Conservation (phyloP, 345 rosid genomes). For the Abelmoschus esculentus region DNA sequence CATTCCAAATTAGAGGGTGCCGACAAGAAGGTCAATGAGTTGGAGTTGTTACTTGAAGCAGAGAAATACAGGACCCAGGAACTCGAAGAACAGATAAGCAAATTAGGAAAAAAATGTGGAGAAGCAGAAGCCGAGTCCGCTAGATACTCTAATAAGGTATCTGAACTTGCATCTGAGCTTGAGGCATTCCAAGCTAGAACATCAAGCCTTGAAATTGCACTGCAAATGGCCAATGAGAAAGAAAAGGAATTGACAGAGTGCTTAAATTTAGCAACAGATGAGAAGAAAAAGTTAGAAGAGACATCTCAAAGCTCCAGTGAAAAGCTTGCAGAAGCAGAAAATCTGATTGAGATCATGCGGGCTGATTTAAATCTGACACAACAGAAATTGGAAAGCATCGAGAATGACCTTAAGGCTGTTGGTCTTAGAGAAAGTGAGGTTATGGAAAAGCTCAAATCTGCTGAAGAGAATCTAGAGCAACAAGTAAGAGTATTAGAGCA, state of each 20-base stretch:
- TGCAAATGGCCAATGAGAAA: constrained; percentile 51
- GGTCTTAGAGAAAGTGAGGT: constrained; percentile 55
- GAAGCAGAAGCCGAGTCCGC: constrained; percentile 62
- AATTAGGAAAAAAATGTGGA: constrained; percentile 55
- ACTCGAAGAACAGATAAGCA: constrained; percentile 68
- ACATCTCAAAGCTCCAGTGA: constrained; percentile 33
- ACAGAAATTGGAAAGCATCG: constrained; percentile 52
- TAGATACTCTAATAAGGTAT: constrained; percentile 37
- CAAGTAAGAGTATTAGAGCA: constrained; percentile 52
- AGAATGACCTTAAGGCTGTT: constrained; percentile 53
- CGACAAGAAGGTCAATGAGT: constrained; percentile 55
- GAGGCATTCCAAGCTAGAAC: constrained; percentile 59
- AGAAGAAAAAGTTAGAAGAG: constrained; percentile 71
- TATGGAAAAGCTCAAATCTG: constrained; percentile 64
- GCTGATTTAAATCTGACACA: constrained; percentile 59
- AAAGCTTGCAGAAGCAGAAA: constrained; percentile 68
- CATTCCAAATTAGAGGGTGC: constrained; percentile 65
- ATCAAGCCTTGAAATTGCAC: constrained; percentile 64
- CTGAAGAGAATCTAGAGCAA: constrained; percentile 56
- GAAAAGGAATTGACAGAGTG: constrained; percentile 55
- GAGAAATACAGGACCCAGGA: constrained; percentile 82
- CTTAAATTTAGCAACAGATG: constrained; percentile 44
- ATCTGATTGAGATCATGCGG: constrained; percentile 52
- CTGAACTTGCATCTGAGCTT: constrained; percentile 62
- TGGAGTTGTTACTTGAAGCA: constrained; percentile 86